These are phyloP conservation scores for Pseudogymnoascus sp. DNA, from an alignment of 2,329 filamentous ascomycete genomes.

Conservation along the genomic window DNA sequence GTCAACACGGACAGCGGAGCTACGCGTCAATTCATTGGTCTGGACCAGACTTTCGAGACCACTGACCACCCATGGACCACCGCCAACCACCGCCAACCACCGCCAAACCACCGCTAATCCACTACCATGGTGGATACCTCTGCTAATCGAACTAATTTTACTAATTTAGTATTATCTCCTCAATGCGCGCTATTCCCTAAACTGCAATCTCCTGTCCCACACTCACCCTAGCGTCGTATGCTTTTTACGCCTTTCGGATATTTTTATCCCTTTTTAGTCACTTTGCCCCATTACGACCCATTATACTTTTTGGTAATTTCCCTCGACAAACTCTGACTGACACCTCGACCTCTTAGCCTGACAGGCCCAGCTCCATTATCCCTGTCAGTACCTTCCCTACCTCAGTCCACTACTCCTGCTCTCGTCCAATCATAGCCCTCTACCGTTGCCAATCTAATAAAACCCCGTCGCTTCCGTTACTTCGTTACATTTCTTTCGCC, in stretches of 20 bases:
- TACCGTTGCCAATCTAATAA: not conserved
- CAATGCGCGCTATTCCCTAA: not conserved
- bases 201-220: slow-evolving; percentile 1
- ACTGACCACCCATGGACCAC: not conserved
- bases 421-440: not conserved
- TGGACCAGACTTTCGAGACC: not conserved
- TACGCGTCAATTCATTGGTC: slow-evolving; percentile 1
- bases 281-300: not conserved
- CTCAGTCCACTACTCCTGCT: not conserved
- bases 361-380: slow-evolving; percentile 8
- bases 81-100: not conserved
- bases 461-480: slow-evolving; percentile 7
- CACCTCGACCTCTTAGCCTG: slow-evolving; percentile 8
- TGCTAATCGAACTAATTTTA: not conserved
- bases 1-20: not conserved
- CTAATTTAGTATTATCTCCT: not conserved
- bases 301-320: not conserved
- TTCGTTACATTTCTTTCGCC: slow-evolving; percentile 8
- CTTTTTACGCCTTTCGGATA: not conserved
- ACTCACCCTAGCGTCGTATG: not conserved
- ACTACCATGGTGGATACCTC: not conserved
- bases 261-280: slow-evolving; percentile 3
- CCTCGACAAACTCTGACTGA: slow-evolving; percentile 1
- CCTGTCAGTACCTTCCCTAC: slow-evolving; percentile 5
- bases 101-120: not conserved